Percentiles rank a stretch among this genome's conserved stretches.
Evolutionary conservation across 164 flowering plant species (phyloP).

Genomic region (Vitis riparia): DNA sequence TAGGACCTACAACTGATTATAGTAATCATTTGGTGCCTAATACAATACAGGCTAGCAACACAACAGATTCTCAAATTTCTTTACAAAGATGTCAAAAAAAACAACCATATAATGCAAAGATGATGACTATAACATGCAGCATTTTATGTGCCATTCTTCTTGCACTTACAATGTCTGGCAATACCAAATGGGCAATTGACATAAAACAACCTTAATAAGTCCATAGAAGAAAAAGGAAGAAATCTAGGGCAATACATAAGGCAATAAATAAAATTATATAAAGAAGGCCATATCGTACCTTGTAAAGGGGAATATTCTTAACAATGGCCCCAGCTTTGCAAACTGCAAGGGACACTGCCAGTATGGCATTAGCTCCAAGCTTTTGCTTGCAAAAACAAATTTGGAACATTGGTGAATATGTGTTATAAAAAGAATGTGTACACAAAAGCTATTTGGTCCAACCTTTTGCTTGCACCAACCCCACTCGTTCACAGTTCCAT

Average conservation of each 20-base stretch:
- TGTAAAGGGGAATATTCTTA: slow-evolving; percentile 73
- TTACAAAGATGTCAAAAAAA: too few relatives aligned
- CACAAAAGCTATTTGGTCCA: neutral
- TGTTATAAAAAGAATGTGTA: neutral
- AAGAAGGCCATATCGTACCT: slow-evolving; percentile 41
- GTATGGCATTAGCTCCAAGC: slow-evolving; percentile 94
- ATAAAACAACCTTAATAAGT: too few relatives aligned
- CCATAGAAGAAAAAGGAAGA: neutral
- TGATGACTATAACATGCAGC: too few relatives aligned
- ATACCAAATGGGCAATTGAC: too few relatives aligned
- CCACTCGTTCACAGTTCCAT: slow-evolving; percentile 93
- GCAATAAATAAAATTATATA: neutral
- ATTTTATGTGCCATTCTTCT: too few relatives aligned
- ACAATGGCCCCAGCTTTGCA: slow-evolving; percentile 89
- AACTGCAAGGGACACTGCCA: slow-evolving; percentile 93
- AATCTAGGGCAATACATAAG: neutral
- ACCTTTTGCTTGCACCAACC: slow-evolving; percentile 99
- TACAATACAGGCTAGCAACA: too few relatives aligned
- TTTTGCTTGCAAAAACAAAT: slow-evolving; percentile 30
- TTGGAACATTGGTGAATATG: neutral
- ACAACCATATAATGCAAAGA: too few relatives aligned
- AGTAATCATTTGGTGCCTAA: too few relatives aligned
- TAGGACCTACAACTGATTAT: too few relatives aligned
- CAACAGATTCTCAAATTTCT: too few relatives aligned
- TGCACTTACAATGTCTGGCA: too few relatives aligned